Conservation (phyloP, 2,329 filamentous ascomycete species). For the Nemania abortiva region DNA sequence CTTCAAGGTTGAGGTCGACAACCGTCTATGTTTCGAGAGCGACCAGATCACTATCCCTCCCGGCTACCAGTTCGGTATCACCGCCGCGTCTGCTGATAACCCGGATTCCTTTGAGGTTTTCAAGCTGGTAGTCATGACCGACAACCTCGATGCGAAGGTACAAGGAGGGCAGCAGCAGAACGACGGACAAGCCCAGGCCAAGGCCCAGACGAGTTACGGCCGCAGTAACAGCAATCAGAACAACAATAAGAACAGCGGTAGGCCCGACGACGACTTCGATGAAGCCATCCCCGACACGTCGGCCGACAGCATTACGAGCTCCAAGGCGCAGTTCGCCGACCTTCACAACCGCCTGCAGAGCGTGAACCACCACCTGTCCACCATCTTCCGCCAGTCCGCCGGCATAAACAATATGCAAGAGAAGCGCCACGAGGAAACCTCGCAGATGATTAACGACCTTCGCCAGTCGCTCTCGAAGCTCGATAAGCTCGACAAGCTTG, state of each 20-base stretch:
- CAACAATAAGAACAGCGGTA: slow-evolving; percentile 35
- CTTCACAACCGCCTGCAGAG: slow-evolving; percentile 85
- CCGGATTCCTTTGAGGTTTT: slow-evolving; percentile 96
- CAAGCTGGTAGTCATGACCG: slow-evolving; percentile 81
- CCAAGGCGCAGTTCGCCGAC: slow-evolving; percentile 79
- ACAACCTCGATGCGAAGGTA: slow-evolving; percentile 55
- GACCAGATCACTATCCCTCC: slow-evolving; percentile 81
- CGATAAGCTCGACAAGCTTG: slow-evolving; percentile 60
- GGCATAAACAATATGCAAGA: slow-evolving; percentile 64
- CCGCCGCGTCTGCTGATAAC: slow-evolving; percentile 87
- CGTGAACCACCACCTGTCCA: slow-evolving; percentile 75
- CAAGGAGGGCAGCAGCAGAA: slow-evolving; percentile 52
- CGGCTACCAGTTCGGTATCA: slow-evolving; percentile 88
- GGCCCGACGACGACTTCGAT: slow-evolving; percentile 50
- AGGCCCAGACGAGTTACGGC: slow-evolving; percentile 46
- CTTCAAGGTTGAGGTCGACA: slow-evolving; percentile 86
- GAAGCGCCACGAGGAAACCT: slow-evolving; percentile 68
- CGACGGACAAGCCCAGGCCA: slow-evolving; percentile 52
- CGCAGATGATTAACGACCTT: slow-evolving; percentile 61
- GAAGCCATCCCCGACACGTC: slow-evolving; percentile 61
- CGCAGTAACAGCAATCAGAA: slow-evolving; percentile 36
- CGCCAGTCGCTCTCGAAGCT: slow-evolving; percentile 59
- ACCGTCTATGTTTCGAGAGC: slow-evolving; percentile 84
- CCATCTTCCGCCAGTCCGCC: slow-evolving; percentile 69
- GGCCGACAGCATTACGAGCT: slow-evolving; percentile 62